Evolutionary conservation across 2,329 filamentous ascomycete genomes (phyloP).

Genomic region (Boeremia lycopersici): DNA sequence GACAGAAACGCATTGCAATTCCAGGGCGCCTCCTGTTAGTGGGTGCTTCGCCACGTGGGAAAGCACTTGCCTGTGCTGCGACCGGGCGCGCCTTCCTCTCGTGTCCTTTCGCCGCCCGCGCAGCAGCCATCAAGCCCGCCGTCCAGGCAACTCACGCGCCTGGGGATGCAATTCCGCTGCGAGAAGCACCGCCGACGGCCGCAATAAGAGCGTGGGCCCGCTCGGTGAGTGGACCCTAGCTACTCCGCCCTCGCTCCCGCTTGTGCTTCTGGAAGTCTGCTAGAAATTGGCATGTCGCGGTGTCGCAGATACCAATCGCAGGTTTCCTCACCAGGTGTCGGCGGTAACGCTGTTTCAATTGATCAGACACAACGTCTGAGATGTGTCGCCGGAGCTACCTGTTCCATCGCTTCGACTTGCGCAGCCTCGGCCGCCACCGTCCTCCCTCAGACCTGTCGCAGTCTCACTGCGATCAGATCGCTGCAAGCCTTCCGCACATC

Average conservation of each 20-base stretch:
- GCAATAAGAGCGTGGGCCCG: constrained; percentile 33
- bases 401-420: constrained; percentile 2
- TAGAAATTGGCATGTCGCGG: constrained; percentile 22
- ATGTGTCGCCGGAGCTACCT: constrained; percentile 24
- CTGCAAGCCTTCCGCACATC: constrained; percentile 41
- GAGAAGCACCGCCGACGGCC: constrained; percentile 15
- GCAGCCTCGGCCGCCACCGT: constrained; percentile 10
- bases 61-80: constrained; percentile 2
- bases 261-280: constrained; percentile 30
- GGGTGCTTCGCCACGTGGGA: constrained; percentile 17
- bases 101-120: constrained; percentile 4
- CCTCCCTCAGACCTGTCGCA: constrained; percentile 33
- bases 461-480: constrained; percentile 28
- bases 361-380: constrained; percentile 23
- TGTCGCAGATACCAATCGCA: constrained; percentile 18
- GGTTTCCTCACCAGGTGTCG: constrained; percentile 11
- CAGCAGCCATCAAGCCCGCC: neutral
- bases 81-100: constrained; percentile 13
- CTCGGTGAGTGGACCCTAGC: constrained; percentile 27
- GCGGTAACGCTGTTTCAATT: constrained; percentile 21
- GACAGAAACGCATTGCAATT: constrained; percentile 11
- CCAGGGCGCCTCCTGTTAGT: constrained; percentile 5
- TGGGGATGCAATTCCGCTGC: constrained; percentile 8
- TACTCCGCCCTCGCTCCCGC: constrained; percentile 28
- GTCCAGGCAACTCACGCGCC: constrained; percentile 1